These are phyloP conservation scores for Thelephora aurantiotincta DNA, from an alignment of 768 basidiomycete genomes.

Conservation along the genomic window DNA sequence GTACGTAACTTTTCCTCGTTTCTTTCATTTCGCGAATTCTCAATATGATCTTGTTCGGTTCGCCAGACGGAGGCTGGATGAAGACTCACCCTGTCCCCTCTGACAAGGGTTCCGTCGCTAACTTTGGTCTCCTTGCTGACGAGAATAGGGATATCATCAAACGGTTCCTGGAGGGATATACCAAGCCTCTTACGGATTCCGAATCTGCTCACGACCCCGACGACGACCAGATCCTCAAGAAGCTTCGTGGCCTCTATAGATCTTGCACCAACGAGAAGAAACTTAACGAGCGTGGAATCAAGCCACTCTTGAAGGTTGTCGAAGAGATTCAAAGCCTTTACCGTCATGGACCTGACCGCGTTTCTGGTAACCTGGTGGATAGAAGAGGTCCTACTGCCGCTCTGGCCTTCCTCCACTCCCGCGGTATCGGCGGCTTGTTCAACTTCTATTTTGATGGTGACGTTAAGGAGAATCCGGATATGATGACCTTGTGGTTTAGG, in stretches of 20 bases:
- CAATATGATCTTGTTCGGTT: neutral
- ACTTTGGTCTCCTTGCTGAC: slow-evolving; percentile 57
- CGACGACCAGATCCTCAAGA: slow-evolving; percentile 44
- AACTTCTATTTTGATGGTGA: slow-evolving; percentile 83
- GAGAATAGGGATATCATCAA: slow-evolving; percentile 71
- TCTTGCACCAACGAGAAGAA: slow-evolving; percentile 73
- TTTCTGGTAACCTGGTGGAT: slow-evolving; percentile 20
- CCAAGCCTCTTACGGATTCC: slow-evolving; percentile 11
- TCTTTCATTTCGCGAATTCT: slow-evolving; percentile 4
- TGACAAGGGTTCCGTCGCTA: slow-evolving; percentile 60
- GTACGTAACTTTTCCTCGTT: slow-evolving; percentile 32
- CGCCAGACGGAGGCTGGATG: slow-evolving; percentile 78
- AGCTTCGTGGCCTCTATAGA: slow-evolving; percentile 56
- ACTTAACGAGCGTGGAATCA: slow-evolving; percentile 59
- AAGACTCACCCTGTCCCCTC: slow-evolving; percentile 73
- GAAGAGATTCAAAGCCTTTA: slow-evolving; percentile 46
- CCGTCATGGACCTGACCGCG: slow-evolving; percentile 30
- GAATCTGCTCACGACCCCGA: slow-evolving; percentile 23
- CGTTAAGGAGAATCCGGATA: slow-evolving; percentile 71
- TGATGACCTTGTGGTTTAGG: slow-evolving; percentile 68
- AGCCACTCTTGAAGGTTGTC: slow-evolving; percentile 58
- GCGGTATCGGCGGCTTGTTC: slow-evolving; percentile 68
- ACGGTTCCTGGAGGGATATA: slow-evolving; percentile 42
- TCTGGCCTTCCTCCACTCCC: slow-evolving; percentile 75
- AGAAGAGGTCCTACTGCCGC: slow-evolving; percentile 63